A percentile compares a stretch with the other conserved stretches of the same genome.
phyloP scores from a whole-genome alignment of 352 stramenopile species.

The Blastocystis sp. region DNA sequence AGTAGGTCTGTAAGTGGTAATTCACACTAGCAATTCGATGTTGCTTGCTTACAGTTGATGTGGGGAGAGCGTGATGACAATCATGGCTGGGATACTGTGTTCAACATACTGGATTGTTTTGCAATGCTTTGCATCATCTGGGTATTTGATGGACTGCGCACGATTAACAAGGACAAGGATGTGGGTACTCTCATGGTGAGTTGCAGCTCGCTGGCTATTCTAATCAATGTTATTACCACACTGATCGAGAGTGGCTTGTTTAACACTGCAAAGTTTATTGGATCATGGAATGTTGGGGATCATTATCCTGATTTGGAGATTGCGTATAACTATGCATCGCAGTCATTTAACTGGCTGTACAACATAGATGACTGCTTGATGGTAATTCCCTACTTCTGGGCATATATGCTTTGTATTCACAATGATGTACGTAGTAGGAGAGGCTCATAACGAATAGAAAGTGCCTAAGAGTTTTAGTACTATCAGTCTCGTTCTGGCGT shows the following conservation, averaged over 20 bases:
- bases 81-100: slow-evolving; percentile 51
- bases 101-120: slow-evolving; percentile 20
- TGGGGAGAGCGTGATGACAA: slow-evolving; percentile 7
- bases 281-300: slow-evolving; percentile 7
- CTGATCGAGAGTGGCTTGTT: slow-evolving; percentile 21
- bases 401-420: not conserved
- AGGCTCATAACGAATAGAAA: not conserved
- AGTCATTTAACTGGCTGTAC: slow-evolving; percentile 17
- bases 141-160: slow-evolving; percentile 25
- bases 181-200: slow-evolving; percentile 21
- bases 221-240: slow-evolving; percentile 29
- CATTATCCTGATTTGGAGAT: slow-evolving; percentile 17
- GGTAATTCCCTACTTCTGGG: slow-evolving; percentile 44
- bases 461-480: not conserved
- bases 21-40: not conserved
- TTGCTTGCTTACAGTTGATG: not conserved
- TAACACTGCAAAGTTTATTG: not conserved
- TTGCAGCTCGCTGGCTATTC: not conserved
- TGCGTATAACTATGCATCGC: not conserved
- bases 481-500: not conserved
- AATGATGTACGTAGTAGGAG: not conserved
- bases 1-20: not conserved
- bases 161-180: slow-evolving; percentile 36
- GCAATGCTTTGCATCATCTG: slow-evolving; percentile 7
- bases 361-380: slow-evolving; percentile 24